Percentiles rank a stretch among this genome's conserved stretches.
Conservation (phyloP, 2,329 filamentous ascomycete genomes). For the Lasiodiplodia hormozganensis region DNA sequence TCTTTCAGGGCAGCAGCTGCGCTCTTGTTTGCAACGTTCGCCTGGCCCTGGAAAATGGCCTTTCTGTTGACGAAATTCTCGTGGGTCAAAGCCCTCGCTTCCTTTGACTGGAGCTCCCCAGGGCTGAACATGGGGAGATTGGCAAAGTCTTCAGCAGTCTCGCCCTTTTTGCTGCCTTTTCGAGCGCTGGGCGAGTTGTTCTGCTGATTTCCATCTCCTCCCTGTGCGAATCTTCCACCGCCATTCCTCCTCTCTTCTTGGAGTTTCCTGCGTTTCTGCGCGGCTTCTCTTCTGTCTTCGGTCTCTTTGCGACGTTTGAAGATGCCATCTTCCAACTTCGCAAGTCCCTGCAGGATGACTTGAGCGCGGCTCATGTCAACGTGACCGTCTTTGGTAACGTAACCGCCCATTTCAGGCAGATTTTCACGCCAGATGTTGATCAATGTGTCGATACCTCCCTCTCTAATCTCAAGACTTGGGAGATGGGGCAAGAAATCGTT, state of each 20-base stretch:
- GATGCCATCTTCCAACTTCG: slow-evolving; percentile 91
- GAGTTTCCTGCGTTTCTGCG: slow-evolving; percentile 34
- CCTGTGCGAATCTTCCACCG: neutral
- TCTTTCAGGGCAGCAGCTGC: slow-evolving; percentile 86
- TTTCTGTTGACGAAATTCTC: slow-evolving; percentile 85
- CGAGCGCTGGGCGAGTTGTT: slow-evolving; percentile 13
- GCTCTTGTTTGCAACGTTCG: slow-evolving; percentile 89
- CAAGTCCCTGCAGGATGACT: slow-evolving; percentile 84
- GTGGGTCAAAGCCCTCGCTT: slow-evolving; percentile 70
- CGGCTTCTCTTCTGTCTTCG: slow-evolving; percentile 67
- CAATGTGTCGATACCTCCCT: slow-evolving; percentile 95
- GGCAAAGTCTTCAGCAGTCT: slow-evolving; percentile 36
- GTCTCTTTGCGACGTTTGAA: slow-evolving; percentile 86
- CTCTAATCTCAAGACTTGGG: slow-evolving; percentile 95
- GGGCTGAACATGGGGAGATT: slow-evolving; percentile 45
- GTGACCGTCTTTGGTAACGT: slow-evolving; percentile 92
- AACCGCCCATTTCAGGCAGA: slow-evolving; percentile 88
- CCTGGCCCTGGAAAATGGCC: slow-evolving; percentile 58
- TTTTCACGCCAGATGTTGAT: slow-evolving; percentile 98
- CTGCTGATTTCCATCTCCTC: slow-evolving; percentile 19
- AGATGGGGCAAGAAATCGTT: slow-evolving; percentile 98
- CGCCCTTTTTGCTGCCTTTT: slow-evolving; percentile 20
- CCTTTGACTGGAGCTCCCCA: slow-evolving; percentile 45
- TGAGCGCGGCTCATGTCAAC: slow-evolving; percentile 89
- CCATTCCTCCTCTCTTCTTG: slow-evolving; percentile 26